Percentiles rank a stretch among this genome's conserved stretches.
Evolutionary conservation across 2,329 filamentous ascomycete genomes (phyloP).

Genomic region (Meredithiella fracta): DNA sequence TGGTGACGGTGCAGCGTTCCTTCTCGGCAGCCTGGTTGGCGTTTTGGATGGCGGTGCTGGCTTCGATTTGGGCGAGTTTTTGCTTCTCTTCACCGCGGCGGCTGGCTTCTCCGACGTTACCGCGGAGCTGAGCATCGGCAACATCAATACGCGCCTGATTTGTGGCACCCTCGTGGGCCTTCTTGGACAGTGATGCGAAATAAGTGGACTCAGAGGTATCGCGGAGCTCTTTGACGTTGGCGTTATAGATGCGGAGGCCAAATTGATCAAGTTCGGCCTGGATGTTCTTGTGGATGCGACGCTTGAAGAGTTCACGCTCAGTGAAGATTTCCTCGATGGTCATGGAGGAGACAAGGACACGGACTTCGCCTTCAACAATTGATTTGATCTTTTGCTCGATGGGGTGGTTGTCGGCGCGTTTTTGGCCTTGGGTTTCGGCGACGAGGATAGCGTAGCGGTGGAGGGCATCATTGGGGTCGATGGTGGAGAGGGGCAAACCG

Average conservation of each 20-base stretch:
- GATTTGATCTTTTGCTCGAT: constrained; percentile 76
- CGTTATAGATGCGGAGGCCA: constrained; percentile 53
- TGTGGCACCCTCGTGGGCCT: constrained; percentile 70
- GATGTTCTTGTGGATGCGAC: constrained; percentile 57
- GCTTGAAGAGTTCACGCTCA: constrained; percentile 61
- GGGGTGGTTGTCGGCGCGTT: constrained; percentile 35
- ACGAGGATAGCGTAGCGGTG: constrained; percentile 72
- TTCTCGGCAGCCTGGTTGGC: constrained; percentile 25
- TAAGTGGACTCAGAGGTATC: constrained; percentile 71
- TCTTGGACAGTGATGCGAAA: constrained; percentile 65
- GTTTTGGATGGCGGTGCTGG: constrained; percentile 68
- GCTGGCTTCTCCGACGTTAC: constrained; percentile 61
- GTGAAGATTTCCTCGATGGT: constrained; percentile 87
- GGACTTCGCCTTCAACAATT: constrained; percentile 77
- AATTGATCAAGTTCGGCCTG: constrained; percentile 66
- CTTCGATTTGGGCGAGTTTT: constrained; percentile 75
- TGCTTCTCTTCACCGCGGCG: constrained; percentile 68
- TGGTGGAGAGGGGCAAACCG: background rate
- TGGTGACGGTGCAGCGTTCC: constrained; percentile 66
- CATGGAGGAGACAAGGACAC: constrained; percentile 70
- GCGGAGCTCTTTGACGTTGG: constrained; percentile 74
- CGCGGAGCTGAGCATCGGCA: constrained; percentile 45
- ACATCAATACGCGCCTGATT: constrained; percentile 51
- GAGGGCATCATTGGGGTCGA: constrained; percentile 40
- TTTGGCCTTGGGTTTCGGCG: constrained; percentile 45